These are phyloP conservation scores for Penicillium sp. DNA, from an alignment of 2,329 filamentous ascomycete genomes.

Conservation along the genomic window DNA sequence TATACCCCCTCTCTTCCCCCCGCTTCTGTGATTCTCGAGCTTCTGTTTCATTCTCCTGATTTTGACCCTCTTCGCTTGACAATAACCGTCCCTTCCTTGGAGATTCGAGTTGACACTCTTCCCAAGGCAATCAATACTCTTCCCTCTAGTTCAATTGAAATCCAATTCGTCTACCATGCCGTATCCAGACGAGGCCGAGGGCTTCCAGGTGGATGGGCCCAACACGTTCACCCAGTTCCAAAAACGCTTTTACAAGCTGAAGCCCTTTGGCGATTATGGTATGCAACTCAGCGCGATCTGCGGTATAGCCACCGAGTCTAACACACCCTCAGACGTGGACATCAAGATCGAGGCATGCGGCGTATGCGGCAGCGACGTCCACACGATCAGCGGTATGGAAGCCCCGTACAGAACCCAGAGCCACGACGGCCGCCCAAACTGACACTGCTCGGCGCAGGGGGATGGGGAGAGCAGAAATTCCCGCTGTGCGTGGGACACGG, in stretches of 20 bases:
- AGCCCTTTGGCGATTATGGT: slow-evolving; percentile 75
- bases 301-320: neutral
- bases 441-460: slow-evolving; percentile 39
- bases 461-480: slow-evolving; percentile 52
- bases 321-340: slow-evolving; percentile 64
- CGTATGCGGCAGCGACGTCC: slow-evolving; percentile 69
- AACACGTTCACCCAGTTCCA: slow-evolving; percentile 63
- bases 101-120: neutral
- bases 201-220: slow-evolving; percentile 57
- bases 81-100: too few species aligned
- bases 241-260: slow-evolving; percentile 67
- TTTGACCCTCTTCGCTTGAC: neutral
- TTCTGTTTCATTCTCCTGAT: too few species aligned
- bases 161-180: slow-evolving; percentile 34
- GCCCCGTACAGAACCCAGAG: neutral
- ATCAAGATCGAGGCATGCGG: slow-evolving; percentile 81
- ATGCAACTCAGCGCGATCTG: slow-evolving; percentile 11
- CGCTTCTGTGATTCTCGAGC: too few species aligned
- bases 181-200: slow-evolving; percentile 47
- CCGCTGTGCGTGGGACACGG: slow-evolving; percentile 54
- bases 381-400: slow-evolving; percentile 57
- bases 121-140: neutral
- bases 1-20: too few species aligned
- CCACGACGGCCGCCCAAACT: neutral
- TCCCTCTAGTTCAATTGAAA: slow-evolving; percentile 8